These are phyloP conservation scores for Xerocomellus chrysenteron DNA, from an alignment of 768 basidiomycete genomes.

Conservation along the genomic window DNA sequence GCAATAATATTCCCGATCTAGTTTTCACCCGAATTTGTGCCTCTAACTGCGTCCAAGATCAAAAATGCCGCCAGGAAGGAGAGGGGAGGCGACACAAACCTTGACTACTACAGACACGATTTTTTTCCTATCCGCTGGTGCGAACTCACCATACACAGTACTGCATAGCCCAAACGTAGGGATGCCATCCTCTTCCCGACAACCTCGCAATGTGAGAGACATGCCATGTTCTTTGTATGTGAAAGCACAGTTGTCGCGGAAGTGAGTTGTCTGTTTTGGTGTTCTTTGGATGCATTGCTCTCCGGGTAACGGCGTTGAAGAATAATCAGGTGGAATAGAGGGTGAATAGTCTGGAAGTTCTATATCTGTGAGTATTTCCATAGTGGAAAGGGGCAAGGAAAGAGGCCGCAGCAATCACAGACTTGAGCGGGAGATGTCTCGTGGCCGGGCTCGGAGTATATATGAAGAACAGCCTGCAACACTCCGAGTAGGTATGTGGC, in stretches of 20 bases:
- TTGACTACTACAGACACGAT: constrained; percentile 27
- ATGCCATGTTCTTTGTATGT: constrained; percentile 32
- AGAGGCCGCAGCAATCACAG: constrained; percentile 1
- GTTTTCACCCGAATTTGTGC: constrained; percentile 23
- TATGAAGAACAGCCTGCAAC: constrained; percentile 16
- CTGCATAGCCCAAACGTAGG: constrained; percentile 33
- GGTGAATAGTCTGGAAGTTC: constrained; percentile 53
- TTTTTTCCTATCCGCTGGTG: constrained; percentile 24
- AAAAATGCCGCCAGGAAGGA: background rate
- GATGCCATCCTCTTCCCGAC: constrained; percentile 30
- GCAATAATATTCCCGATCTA: background rate
- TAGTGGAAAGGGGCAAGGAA: constrained; percentile 2
- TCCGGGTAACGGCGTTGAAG: constrained; percentile 48
- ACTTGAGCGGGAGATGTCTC: background rate
- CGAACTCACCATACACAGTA: constrained; percentile 30
- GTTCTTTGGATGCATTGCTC: constrained; percentile 56
- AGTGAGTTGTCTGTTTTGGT: constrained; percentile 18
- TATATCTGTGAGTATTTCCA: constrained; percentile 13
- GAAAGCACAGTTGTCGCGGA: constrained; percentile 25
- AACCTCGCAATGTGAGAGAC: constrained; percentile 29
- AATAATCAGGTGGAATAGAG: constrained; percentile 57
- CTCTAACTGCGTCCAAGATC: constrained; percentile 20
- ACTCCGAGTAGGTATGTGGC: background rate
- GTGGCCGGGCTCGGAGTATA: constrained; percentile 16
- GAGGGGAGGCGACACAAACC: constrained; percentile 16